Conservation (phyloP, 2,329 filamentous ascomycete genomes). For the Tolypocladium inflatum region DNA sequence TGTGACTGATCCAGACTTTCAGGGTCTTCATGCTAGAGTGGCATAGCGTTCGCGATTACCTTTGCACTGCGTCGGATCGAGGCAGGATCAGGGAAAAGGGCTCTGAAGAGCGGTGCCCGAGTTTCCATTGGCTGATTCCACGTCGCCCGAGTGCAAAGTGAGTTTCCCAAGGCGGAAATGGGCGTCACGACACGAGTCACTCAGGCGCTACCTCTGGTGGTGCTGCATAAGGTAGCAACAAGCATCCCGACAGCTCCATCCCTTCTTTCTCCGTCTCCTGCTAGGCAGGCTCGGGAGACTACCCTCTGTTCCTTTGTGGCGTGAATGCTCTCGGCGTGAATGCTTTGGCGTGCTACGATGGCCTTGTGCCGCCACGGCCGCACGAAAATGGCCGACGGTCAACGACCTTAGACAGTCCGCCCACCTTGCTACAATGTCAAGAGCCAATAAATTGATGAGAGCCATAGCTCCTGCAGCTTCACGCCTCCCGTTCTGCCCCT, state of each 20-base stretch:
- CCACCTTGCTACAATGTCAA: neutral
- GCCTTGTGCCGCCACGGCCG: neutral
- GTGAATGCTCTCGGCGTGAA: neutral
- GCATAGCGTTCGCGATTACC: no score
- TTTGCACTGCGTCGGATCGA: neutral
- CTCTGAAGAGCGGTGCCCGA: neutral
- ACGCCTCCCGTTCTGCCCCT: neutral
- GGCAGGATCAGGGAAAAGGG: neutral
- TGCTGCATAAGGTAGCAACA: no score
- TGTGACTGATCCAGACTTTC: no score
- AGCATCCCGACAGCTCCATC: neutral
- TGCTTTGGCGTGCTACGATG: neutral
- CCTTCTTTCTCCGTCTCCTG: neutral
- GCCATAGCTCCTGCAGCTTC: neutral
- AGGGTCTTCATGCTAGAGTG: no score
- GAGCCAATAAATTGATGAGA: neutral
- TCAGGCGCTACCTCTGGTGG: neutral
- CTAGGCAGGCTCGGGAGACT: neutral
- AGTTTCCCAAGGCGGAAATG: neutral
- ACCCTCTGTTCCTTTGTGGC: neutral
- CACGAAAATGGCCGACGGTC: neutral
- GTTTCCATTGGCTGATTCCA: neutral
- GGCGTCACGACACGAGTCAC: neutral
- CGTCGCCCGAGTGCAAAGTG: neutral
- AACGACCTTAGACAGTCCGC: no score